Evolutionary conservation across 331 rosid genomes (phyloP).

Genomic region (Telfairia occidentalis): DNA sequence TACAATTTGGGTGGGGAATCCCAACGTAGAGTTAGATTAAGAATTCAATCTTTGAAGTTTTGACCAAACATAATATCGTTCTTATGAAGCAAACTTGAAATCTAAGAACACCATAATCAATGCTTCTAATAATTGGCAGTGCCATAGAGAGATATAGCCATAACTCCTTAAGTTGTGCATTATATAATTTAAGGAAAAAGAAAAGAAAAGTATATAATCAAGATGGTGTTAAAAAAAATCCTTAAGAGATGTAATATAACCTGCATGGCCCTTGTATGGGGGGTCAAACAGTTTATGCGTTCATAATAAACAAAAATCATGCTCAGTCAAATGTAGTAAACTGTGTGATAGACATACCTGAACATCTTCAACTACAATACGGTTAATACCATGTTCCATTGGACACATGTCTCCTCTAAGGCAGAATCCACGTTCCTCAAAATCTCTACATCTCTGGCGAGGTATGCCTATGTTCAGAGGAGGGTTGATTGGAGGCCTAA

Average conservation of each 20-base stretch:
- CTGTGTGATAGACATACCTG: slow-evolving; percentile 39
- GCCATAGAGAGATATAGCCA: neutral
- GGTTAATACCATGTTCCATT: slow-evolving; percentile 96
- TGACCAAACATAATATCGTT: neutral
- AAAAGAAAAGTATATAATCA: neutral
- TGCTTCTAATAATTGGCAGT: neutral
- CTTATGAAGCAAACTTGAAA: slow-evolving; percentile 2
- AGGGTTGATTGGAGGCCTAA: slow-evolving; percentile 73
- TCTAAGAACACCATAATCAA: neutral
- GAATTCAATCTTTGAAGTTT: neutral
- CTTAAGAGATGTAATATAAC: neutral
- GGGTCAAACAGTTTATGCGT: neutral
- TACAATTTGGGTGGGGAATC: neutral
- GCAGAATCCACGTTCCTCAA: slow-evolving; percentile 99
- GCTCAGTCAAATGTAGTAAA: neutral
- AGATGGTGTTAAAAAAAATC: neutral
- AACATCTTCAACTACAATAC: slow-evolving; percentile 95
- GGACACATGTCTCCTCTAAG: slow-evolving; percentile 99
- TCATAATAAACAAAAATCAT: neutral
- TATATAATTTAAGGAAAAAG: neutral
- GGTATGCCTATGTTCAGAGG: slow-evolving; percentile 67
- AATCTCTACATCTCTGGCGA: slow-evolving; percentile 91
- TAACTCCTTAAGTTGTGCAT: neutral
- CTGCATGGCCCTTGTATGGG: neutral
- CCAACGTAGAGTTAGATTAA: neutral